A percentile compares a stretch with the other conserved stretches of the same genome.
Conservation (phyloP, 164 flowering plant species). For the Brasenia schreberi region DNA sequence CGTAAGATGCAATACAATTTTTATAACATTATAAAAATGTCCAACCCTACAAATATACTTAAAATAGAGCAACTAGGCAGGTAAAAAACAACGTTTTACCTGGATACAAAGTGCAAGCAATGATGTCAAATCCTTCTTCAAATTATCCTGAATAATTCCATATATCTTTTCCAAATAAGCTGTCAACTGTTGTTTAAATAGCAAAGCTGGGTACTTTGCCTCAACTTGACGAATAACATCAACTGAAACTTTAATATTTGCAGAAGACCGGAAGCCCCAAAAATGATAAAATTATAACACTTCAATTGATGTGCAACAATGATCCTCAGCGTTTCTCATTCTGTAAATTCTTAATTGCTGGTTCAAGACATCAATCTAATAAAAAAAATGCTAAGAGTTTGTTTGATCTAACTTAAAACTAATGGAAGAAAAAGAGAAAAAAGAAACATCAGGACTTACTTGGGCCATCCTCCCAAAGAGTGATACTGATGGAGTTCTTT, state of each 20-base stretch:
- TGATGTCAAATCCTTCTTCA: constrained; percentile 73
- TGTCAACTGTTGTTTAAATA: constrained; percentile 98
- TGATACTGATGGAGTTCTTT: constrained; percentile 70
- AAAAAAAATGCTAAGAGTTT: not conserved
- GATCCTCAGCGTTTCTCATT: not conserved
- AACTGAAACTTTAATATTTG: constrained; percentile 37
- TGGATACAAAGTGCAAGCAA: constrained; percentile 81
- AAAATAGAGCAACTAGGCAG: not conserved
- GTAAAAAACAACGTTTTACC: constrained; percentile 24
- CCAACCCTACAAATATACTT: not conserved
- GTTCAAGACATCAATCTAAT: not conserved
- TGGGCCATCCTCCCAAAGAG: constrained; percentile 82
- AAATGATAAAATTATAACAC: constrained; percentile 2
- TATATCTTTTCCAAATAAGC: constrained; percentile 97
- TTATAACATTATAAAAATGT: not conserved
- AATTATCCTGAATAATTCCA: constrained; percentile 89
- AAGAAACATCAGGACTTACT: constrained; percentile 13
- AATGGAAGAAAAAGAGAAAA: not conserved
- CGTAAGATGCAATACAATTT: too few species aligned
- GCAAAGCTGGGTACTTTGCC: constrained; percentile 95
- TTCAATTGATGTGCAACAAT: not conserved
- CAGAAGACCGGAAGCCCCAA: constrained; percentile 92
- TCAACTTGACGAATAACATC: constrained; percentile 83
- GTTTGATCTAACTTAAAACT: too few species aligned
- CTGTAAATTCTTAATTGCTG: not conserved